Evolutionary conservation across 192 early-diverging fungal genomes (phyloP), one percentile per base, ranked within the genome.

Genomic region (Umbelopsis ramanniana): DNA sequence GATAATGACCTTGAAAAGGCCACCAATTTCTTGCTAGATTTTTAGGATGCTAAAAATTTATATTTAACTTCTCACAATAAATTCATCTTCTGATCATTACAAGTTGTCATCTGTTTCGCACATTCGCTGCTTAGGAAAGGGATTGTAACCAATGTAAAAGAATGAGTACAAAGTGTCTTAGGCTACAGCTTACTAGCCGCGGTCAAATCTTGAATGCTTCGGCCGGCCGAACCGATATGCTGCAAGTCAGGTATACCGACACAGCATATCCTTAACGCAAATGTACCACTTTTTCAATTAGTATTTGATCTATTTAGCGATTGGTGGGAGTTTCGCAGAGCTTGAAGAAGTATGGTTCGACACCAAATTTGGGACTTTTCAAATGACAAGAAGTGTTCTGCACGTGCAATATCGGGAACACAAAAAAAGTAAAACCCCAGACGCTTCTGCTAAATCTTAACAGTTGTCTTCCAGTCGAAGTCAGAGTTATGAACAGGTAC

Each of bases 11-110:
- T 90, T 35, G 84, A 86, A 48, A 89, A 88, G 76, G 91, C 93
- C 1, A 89, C 88, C 72, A 94, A 94, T 80, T 92, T 90, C 77
- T 83, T 94, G 50, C 83, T 94, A 63, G 93, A 94, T 82, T 53
- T 72, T 57, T 73, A 63, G 33, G 12, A 50, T 50, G 7, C n/a
- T 50, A 21, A 50, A 50, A 43, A 43, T 43, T 43, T 50, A 10
- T 50, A 50, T 50, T 50, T 50, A 50, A 15, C 48, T 50, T 50
- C 0, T 43, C 40, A 43, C 40, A 43, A 43, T 43, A 43, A 43
- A 43, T 12, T 6, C 40, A 43, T 43, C 6, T 43, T 43, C 29
- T 29, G 29, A 29, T 29, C 29, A 3, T 29, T 29, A 29, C 29
- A 29, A 29, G 29, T 3, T 29, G 29, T 29, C 29, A 3, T 29